Evolutionary conservation across 805 yeast species (phyloP).

Genomic region (Zygoascus flipseniorum): DNA sequence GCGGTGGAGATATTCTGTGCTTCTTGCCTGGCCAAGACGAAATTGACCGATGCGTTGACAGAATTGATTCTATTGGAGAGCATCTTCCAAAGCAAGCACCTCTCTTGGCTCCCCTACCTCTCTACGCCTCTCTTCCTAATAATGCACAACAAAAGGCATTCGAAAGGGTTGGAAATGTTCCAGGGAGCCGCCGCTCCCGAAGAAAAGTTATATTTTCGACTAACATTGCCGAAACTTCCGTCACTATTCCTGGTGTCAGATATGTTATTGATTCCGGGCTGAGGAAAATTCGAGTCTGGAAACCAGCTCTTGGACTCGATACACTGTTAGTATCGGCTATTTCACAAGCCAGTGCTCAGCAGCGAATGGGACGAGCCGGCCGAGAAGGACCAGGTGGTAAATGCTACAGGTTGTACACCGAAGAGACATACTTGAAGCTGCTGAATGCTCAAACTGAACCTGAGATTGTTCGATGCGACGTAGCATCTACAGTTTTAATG

Average conservation of each 20-base stretch:
- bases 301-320: slow-evolving; percentile 87
- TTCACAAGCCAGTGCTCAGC: slow-evolving; percentile 89
- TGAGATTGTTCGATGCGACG: slow-evolving; percentile 80
- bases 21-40: slow-evolving; percentile 97
- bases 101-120: slow-evolving; percentile 63
- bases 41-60: slow-evolving; percentile 72
- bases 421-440: slow-evolving; percentile 46
- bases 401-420: slow-evolving; percentile 76
- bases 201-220: slow-evolving; percentile 89
- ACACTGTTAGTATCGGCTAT: slow-evolving; percentile 86
- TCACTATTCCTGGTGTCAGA: slow-evolving; percentile 89
- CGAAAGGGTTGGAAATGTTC: slow-evolving; percentile 37
- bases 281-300: slow-evolving; percentile 90
- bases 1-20: slow-evolving; percentile 80
- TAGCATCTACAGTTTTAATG: slow-evolving; percentile 75
- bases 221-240: slow-evolving; percentile 95
- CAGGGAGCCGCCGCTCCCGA: slow-evolving; percentile 28
- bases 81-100: slow-evolving; percentile 71
- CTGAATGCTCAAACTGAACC: slow-evolving; percentile 82
- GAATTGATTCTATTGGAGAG: slow-evolving; percentile 49
- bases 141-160: slow-evolving; percentile 77
- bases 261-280: slow-evolving; percentile 91
- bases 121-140: slow-evolving; percentile 92
- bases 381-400: slow-evolving; percentile 84
- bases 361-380: slow-evolving; percentile 98